These are phyloP conservation scores for Fusarium hostae DNA, from an alignment of 2,329 filamentous ascomycete genomes.

Conservation along the genomic window DNA sequence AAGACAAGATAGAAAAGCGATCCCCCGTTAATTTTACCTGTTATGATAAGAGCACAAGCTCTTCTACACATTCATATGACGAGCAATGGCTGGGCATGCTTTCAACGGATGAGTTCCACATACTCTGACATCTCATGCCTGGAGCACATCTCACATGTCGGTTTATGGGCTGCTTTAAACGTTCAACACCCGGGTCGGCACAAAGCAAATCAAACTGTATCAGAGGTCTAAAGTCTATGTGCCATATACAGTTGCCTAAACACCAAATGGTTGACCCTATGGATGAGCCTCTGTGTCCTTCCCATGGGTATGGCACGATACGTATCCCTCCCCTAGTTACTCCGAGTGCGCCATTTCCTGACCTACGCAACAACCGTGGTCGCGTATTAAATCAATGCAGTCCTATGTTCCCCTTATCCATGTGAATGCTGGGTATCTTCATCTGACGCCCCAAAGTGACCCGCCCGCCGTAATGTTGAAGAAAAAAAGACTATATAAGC, in stretches of 20 bases:
- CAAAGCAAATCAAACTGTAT: neutral
- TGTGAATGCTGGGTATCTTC: conserved; percentile 46
- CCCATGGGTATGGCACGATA: neutral
- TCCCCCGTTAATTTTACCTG: neutral
- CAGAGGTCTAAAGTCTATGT: conserved; percentile 28
- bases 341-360: conserved; percentile 39
- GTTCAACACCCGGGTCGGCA: neutral
- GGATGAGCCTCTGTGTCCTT: neutral
- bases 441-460: conserved; percentile 28
- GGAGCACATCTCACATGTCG: neutral
- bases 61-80: neutral
- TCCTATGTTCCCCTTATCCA: conserved; percentile 35
- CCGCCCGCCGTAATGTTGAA: conserved; percentile 13
- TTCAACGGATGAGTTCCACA: neutral
- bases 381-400: conserved; percentile 32
- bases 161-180: neutral
- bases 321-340: conserved; percentile 21
- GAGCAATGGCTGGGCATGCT: neutral
- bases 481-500: conserved; percentile 18
- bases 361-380: conserved; percentile 9
- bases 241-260: conserved; percentile 14
- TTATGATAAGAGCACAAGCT: neutral
- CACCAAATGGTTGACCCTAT: conserved; percentile 8
- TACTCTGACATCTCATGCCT: neutral
- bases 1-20: conserved; percentile 18